Percentiles rank a stretch among this genome's conserved stretches.
These are phyloP conservation scores for Vitis hybrid DNA, from an alignment of 177 flowering plant genomes.

Conservation along the genomic window DNA sequence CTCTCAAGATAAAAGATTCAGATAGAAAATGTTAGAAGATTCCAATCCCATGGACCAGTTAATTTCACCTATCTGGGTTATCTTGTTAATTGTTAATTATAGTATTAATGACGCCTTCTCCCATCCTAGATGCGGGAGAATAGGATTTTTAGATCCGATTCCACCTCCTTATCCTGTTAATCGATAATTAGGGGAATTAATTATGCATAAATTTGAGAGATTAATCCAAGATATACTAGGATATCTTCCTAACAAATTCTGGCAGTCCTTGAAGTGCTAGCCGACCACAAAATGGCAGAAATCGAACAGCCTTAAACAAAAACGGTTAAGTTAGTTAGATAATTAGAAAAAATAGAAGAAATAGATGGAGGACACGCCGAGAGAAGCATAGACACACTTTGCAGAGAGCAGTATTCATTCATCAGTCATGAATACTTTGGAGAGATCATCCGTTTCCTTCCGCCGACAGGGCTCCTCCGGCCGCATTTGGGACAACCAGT, in stretches of 20 bases:
- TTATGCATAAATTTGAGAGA: neutral
- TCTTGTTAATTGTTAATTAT: no score
- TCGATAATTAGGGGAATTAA: neutral
- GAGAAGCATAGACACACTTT: no score
- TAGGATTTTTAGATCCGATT: no score
- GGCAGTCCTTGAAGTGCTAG: neutral
- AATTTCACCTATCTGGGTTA: no score
- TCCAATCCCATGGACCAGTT: no score
- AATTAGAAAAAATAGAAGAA: neutral
- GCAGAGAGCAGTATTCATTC: neutral
- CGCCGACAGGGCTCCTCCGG: conserved; percentile 77
- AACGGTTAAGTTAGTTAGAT: conserved; percentile 16
- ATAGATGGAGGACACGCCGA: neutral
- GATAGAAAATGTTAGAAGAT: no score
- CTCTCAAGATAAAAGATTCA: no score
- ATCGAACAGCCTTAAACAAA: conserved; percentile 4
- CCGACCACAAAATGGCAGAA: neutral
- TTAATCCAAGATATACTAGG: neutral
- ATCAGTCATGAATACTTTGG: conserved; percentile 45
- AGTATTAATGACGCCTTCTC: no score
- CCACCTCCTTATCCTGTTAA: no score
- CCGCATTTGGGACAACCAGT: conserved; percentile 47
- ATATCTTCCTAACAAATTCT: neutral
- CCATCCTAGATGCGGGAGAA: no score
- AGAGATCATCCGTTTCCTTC: conserved; percentile 63